phyloP scores from a whole-genome alignment of 179 eudicot genomes.

The Beta lomatogona region DNA sequence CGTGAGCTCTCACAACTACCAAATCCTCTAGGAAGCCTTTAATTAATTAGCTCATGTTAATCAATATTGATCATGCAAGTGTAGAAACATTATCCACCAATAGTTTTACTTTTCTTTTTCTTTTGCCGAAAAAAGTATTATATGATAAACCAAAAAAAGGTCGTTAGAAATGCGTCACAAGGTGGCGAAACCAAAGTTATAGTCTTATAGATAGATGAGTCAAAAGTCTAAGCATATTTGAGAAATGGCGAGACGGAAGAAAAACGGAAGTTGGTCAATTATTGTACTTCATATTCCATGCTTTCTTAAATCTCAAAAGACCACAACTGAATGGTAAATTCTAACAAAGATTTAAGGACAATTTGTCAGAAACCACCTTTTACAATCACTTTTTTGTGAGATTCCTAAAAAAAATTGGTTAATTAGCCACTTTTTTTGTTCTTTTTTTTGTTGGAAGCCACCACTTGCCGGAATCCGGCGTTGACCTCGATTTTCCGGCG shows the following conservation, averaged over 20 bases:
- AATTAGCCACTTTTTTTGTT: too few species aligned
- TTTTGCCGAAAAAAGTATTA: neutral
- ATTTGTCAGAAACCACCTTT: too few species aligned
- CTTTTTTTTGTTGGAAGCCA: too few species aligned
- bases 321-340: neutral
- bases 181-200: neutral
- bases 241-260: neutral
- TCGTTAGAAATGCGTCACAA: neutral
- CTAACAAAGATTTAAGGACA: neutral
- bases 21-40: slow-evolving; percentile 27
- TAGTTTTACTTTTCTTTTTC: neutral
- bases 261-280: neutral
- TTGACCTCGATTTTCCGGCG: too few species aligned
- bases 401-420: too few species aligned
- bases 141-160: neutral
- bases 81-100: slow-evolving; percentile 33
- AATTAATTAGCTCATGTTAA: neutral
- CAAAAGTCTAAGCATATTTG: neutral
- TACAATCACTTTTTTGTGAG: too few species aligned
- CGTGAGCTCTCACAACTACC: slow-evolving; percentile 38
- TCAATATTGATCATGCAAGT: slow-evolving; percentile 42
- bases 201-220: neutral
- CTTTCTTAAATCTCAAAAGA: too few species aligned
- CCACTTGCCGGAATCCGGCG: too few species aligned
- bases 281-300: neutral